A percentile compares a stretch with the other conserved stretches of the same genome.
These are phyloP conservation scores for Rusavskia elegans DNA, from an alignment of 495 filamentous ascomycete species.

Conservation along the genomic window DNA sequence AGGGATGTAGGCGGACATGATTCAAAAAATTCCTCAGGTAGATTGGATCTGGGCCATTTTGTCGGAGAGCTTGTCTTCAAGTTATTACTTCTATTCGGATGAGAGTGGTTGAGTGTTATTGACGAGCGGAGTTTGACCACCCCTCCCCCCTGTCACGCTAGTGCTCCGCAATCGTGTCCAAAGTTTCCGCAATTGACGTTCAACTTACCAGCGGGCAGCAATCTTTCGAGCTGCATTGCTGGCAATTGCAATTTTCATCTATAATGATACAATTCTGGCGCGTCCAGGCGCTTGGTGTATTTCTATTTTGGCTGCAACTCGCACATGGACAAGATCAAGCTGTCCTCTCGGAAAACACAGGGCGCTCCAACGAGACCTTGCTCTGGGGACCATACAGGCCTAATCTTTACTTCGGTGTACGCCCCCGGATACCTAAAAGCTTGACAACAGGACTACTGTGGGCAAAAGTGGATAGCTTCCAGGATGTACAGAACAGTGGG, in stretches of 20 bases:
- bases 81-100: too few relatives aligned
- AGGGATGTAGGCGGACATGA: constrained; percentile 44
- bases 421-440: constrained; percentile 75
- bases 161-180: neutral
- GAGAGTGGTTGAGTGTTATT: neutral
- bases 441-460: constrained; percentile 76
- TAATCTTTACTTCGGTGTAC: constrained; percentile 89
- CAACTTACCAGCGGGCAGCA: neutral
- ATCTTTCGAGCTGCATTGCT: neutral
- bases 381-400: constrained; percentile 95
- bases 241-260: neutral
- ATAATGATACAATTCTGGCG: neutral
- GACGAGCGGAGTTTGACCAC: neutral
- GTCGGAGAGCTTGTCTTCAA: neutral
- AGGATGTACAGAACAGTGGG: constrained; percentile 65
- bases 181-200: neutral
- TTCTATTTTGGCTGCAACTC: neutral
- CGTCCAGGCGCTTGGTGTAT: neutral
- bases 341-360: constrained; percentile 18
- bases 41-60: too few relatives aligned
- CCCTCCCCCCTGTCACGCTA: neutral
- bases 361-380: constrained; percentile 63
- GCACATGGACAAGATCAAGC: constrained; percentile 1
- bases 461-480: constrained; percentile 72
- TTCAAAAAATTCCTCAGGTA: too few relatives aligned